Evolutionary conservation across 1,284 basidiomycete genomes (phyloP), one percentile per base, ranked within the genome.

Genomic region (Tilletia caries): DNA sequence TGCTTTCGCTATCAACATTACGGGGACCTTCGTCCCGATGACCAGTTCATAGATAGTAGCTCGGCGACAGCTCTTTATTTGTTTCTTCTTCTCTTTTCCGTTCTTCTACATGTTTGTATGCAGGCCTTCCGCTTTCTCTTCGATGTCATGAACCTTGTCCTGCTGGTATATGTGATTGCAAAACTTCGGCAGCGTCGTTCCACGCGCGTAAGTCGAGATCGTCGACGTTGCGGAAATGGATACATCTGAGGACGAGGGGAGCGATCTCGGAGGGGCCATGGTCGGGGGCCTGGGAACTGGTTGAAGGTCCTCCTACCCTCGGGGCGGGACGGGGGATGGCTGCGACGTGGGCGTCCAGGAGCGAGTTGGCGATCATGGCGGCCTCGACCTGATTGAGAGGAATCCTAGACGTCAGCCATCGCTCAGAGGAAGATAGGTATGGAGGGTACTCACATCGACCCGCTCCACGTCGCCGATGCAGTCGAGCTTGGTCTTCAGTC

Each of bases 1-100:
- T 62, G 58, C 58, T 62, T 62, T 62, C 58, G 58, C 58, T 62
- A 62, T 62, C 58, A 62, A 33, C 58, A 62, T 41, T 41, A 62
- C 13, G n/a, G 58, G 15, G 20, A 20, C n/a, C n/a, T n/a, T n/a
- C 12, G 15, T 33, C 58, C 58, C 58, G 13, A 62, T 62, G 58
- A 62, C 33, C 32, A 62, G 58, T 33, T 62, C 27, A 62, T 62
- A 62, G 58, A 62, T 62, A 62, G 58, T 62, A 62, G 58, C 58
- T 62, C 58, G 58, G 58, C 58, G 29, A 62, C 58, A 62, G 52
- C 52, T 29, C 23, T 54, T 15, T 1, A 27, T 3, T 29, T 23
- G 5, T 8, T 29, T 23, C 29, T 25, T 54, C 23, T 54, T 6
- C 52, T 54, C 3, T 1, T 50, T n/a, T 44, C 10, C 43, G 20